Evolutionary conservation across 257 asterid genomes (phyloP), one percentile per base, ranked within the genome.

Genomic region (Galeopsis tetrahit): DNA sequence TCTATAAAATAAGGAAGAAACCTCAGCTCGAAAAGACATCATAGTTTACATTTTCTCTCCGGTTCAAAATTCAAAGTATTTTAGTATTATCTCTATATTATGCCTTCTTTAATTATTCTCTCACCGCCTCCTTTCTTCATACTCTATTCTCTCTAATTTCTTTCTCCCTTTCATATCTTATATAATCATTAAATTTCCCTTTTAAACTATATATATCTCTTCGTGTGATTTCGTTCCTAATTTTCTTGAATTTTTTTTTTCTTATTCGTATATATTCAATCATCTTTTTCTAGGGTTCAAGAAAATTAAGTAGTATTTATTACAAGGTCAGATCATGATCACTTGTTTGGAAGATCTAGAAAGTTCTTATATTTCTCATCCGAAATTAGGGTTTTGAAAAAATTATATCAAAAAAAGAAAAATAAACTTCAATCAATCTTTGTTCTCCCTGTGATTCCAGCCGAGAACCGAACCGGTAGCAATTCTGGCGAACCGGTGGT

Each of bases 401-500:
- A 52, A 5, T 51, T 3, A 14, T 14, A 15, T 70, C 7, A 32
- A 43, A 3, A 3, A 2, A 8, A 0, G 33, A 17, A n/a, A 28
- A 10, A 56, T 35, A 5, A 33, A 42, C 44, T 4, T n/a, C 55
- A 13, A n/a, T 17, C 21, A 1, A 40, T 14, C 52, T 34, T 7
- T 6, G 31, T 46, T 49, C 66, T 44, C 53, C 11, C 53, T 13
- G 3, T 65, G 5, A 10, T 70, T 39, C 11, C 32, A 1, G 21
- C 34, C 14, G 15, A 74, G 71, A 32, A 49, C 9, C 21, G 58
- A 34, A 17, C 63, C 55, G 63, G 36, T 35, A 62, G 28, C 44
- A 74, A 71, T 4, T 13, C 46, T 83, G 82, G 84, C 87, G 39
- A 77, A 55, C 9, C 79, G 84, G 76, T 78, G 82, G 82, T 83